Evolutionary conservation across 2,329 filamentous ascomycete species (phyloP), one percentile per base, ranked within the genome.

Genomic region (Plectosphaerella cucumerina): DNA sequence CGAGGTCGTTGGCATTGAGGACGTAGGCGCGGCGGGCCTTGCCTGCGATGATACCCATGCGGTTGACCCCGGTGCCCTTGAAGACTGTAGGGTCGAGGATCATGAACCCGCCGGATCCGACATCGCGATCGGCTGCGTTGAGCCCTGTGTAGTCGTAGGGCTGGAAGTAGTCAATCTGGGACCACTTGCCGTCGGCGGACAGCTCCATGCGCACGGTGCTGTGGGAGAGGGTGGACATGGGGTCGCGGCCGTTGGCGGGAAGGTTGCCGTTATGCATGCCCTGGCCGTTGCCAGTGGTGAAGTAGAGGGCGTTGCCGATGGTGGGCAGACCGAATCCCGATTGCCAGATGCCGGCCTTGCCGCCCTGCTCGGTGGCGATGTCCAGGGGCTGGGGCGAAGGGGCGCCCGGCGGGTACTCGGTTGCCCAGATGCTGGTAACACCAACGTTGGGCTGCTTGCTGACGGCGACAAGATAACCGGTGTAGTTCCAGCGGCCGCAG

Each of bases 401-500:
- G 6, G 63, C 63, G 4, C 75, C 71, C 1, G 71, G 71, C 8
- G 67, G 60, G 15, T 50, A 53, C 44, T 56, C 55, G n/a, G 55
- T 56, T 33, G 55, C 55, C 53, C 53, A 56, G 35, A 66, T 53
- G 20, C 60, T 65, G 3, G 64, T 60, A 2, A 69, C 58, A 49
- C 65, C 59, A 51, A 64, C 60, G 12, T 59, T 60, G 6, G 64
- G 57, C 10, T 58, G 59, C 20, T 64, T 67, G 52, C 64, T 66
- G 22, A 66, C 57, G 3, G 62, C 55, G 15, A 65, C 56, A 4
- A 67, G 46, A 55, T 65, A 63, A 10, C 66, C 65, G 8, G 66
- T 68, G 49, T 66, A 75, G 50, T 77, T 77, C 60, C 70, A 77
- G 3, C 69, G 60, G 55, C 75, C 74, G 51, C 74, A 77, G 50